Evolutionary conservation across 2,329 filamentous ascomycete species (phyloP), one percentile per base, ranked within the genome.

Genomic region (Tolypocladium paradoxum): DNA sequence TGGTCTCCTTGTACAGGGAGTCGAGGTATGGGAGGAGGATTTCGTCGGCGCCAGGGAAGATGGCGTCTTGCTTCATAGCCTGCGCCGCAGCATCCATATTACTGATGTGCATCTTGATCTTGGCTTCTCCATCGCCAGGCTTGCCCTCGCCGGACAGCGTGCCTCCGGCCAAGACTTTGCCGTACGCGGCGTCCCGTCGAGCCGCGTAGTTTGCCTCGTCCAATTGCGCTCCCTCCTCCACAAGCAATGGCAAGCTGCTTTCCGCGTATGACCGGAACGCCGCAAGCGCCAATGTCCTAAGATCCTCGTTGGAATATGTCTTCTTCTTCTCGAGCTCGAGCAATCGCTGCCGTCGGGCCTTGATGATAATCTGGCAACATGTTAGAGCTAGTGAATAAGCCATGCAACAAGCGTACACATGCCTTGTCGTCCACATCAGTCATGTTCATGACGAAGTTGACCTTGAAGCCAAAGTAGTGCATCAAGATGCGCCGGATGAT

Each of bases 371-470:
- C 77, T 79, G 58, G 46, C 53, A 18, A 9, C 12, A 22, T 24
- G 52, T 54, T 40, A 50, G 53, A 36, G 27, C 38, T 38, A n/a
- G n/a, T 6, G n/a, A 2, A 45, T 16, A 22, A 0, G 3, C 11
- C 24, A 18, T 8, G 31, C 29, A 33, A 20, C 18, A 20, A 16
- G 16, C 14, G 50, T 6, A 48, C 51, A 36, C 64, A 57, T 62
- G 83, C 81, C 77, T 87, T 87, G 69, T 88, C 84, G 61, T 90
- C 87, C 38, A 92, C 79, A 62, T 92, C 90, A 31, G 90, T 95
- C 57, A 93, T 90, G 71, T 95, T 95, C 85, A 95, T 93, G 59
- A 95, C 88, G 71, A 95, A 95, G 55, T 84, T 82, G 59, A 96
- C 82, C 43, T 90, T 75, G 68, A 87, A 93, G 56, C 83, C 82